phyloP scores from a whole-genome alignment of 1,284 basidiomycete genomes.

The Phellopilus nigrolimitatus region DNA sequence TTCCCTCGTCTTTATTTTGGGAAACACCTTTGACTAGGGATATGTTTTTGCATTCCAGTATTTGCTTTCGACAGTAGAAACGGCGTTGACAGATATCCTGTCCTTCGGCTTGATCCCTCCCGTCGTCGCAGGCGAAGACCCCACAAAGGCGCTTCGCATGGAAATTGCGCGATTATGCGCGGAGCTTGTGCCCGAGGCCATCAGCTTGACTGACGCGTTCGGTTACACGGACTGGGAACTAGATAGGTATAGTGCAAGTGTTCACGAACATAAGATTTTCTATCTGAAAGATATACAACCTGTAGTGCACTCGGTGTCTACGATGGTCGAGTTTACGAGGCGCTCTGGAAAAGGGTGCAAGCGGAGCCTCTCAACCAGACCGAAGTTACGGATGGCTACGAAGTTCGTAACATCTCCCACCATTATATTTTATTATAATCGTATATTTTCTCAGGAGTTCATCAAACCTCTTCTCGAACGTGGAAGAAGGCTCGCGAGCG shows the following conservation, averaged over 20 bases:
- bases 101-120: slow-evolving; percentile 43
- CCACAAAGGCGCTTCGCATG: slow-evolving; percentile 48
- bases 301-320: slow-evolving; percentile 55
- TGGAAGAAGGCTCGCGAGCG: slow-evolving; percentile 34
- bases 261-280: background rate
- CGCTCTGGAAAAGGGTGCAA: slow-evolving; percentile 60
- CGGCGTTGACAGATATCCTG: slow-evolving; percentile 52
- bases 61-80: slow-evolving; percentile 55
- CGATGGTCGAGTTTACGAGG: slow-evolving; percentile 66
- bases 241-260: slow-evolving; percentile 45
- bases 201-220: slow-evolving; percentile 72
- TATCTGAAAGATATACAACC: too few species aligned
- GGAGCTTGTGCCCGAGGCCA: slow-evolving; percentile 58
- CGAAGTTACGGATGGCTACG: slow-evolving; percentile 49
- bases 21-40: slow-evolving; percentile 1
- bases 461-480: slow-evolving; percentile 46
- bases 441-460: slow-evolving; percentile 32
- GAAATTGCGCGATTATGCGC: slow-evolving; percentile 47
- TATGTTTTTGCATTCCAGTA: slow-evolving; percentile 43
- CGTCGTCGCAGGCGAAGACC: slow-evolving; percentile 31
- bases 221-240: slow-evolving; percentile 77
- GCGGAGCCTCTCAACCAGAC: slow-evolving; percentile 59
- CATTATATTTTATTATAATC: background rate
- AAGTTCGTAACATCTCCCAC: slow-evolving; percentile 32
- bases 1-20: background rate